Evolutionary conservation across 352 stramenopile species (phyloP).

Genomic region (Blastocystis sp.): DNA sequence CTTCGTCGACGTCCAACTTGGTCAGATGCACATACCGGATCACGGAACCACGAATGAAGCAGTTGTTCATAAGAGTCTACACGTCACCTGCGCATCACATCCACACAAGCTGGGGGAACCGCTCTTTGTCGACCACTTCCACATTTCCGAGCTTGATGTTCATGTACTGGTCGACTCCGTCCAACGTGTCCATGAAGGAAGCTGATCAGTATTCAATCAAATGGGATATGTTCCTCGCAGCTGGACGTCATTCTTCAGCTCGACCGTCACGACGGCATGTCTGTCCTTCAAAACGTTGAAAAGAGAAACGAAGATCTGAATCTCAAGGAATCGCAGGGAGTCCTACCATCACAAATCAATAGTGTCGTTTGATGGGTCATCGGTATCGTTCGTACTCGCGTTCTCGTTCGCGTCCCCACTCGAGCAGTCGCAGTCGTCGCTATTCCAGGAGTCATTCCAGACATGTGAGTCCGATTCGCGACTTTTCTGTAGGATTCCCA

Average conservation of each 20-base stretch:
- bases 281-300: conserved; percentile 15
- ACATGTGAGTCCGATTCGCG: too few species aligned
- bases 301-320: conserved; percentile 53
- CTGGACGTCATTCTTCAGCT: conserved; percentile 95
- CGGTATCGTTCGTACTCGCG: conserved; percentile 1
- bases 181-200: conserved; percentile 82
- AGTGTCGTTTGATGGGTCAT: not conserved
- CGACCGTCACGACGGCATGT: conserved; percentile 73
- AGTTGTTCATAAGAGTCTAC: conserved; percentile 87
- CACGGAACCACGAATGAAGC: conserved; percentile 91
- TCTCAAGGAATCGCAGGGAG: not conserved
- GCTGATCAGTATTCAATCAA: not conserved
- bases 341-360: not conserved
- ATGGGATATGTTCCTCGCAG: conserved; percentile 58
- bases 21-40: conserved; percentile 96
- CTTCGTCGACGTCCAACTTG: conserved; percentile 84
- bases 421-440: too few species aligned
- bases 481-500: too few species aligned
- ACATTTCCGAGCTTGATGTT: conserved; percentile 95
- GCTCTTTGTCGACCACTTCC: conserved; percentile 82
- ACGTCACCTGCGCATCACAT: conserved; percentile 27
- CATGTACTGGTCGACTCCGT: conserved; percentile 97
- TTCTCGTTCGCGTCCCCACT: not conserved
- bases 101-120: conserved; percentile 86
- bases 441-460: too few species aligned